phyloP scores from a whole-genome alignment of 441 rosid genomes.

The Populus tomentosa region DNA sequence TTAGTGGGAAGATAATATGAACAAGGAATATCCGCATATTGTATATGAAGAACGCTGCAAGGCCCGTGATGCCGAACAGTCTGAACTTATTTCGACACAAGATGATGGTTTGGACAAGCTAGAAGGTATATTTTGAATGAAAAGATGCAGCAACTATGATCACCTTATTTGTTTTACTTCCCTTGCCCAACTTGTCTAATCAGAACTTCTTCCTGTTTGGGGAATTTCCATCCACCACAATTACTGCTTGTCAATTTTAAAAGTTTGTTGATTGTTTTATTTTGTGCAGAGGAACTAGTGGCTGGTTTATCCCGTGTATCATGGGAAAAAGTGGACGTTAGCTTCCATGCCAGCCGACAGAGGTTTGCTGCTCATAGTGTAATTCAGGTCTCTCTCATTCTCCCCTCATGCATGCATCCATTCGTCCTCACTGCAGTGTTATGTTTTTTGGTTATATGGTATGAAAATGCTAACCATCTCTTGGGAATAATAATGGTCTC shows the following conservation, averaged over 20 bases:
- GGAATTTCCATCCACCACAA: not conserved
- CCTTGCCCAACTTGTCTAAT: not conserved
- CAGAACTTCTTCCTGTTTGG: not conserved
- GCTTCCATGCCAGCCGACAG: slow-evolving; percentile 75
- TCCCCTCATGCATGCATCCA: not conserved
- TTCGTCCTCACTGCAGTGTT: not conserved
- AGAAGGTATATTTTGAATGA: slow-evolving; percentile 56
- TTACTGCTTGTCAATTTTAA: not conserved
- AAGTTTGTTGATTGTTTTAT: slow-evolving; percentile 4
- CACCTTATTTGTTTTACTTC: not conserved
- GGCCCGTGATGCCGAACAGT: slow-evolving; percentile 42
- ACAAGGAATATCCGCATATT: slow-evolving; percentile 83
- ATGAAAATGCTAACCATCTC: not conserved
- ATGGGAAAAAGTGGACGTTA: slow-evolving; percentile 96
- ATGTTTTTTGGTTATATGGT: not conserved
- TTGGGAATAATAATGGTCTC: not conserved
- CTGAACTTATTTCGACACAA: slow-evolving; percentile 34
- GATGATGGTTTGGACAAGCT: slow-evolving; percentile 45
- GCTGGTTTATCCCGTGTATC: slow-evolving; percentile 73
- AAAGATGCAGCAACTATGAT: not conserved
- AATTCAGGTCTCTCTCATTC: slow-evolving; percentile 59
- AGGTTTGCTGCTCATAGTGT: slow-evolving; percentile 92
- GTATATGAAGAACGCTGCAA: slow-evolving; percentile 88
- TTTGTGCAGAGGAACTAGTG: slow-evolving; percentile 70
- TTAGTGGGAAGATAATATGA: slow-evolving; percentile 64